Evolutionary conservation across 345 rosid species (phyloP).

Genomic region (Psidium friedrichsthalianum): DNA sequence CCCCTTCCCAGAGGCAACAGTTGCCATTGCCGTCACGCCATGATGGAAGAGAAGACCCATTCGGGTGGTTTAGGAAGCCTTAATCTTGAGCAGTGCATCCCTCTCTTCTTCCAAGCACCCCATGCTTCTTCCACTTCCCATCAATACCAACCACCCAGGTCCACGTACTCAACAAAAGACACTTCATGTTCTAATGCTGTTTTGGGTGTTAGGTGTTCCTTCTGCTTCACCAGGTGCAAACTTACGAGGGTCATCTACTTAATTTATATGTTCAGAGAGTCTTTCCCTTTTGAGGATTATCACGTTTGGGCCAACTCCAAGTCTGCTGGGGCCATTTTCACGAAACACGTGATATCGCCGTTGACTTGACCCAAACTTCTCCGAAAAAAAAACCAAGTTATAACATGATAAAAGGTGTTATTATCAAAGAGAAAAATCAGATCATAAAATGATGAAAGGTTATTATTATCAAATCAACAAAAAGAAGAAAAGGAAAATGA

Average conservation of each 20-base stretch:
- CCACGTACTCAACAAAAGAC: neutral
- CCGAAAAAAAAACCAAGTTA: neutral
- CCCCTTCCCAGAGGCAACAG: rapidly evolving
- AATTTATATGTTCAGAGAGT: neutral
- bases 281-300: too few relatives aligned
- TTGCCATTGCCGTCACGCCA: rapidly evolving
- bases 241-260: neutral
- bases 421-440: too few relatives aligned
- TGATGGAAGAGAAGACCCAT: neutral
- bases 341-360: neutral
- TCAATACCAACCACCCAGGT: neutral
- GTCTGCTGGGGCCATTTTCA: neutral
- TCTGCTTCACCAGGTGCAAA: neutral
- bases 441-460: too few relatives aligned
- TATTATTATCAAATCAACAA: neutral
- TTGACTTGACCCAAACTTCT: neutral
- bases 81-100: neutral
- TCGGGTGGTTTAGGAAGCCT: neutral
- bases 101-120: neutral
- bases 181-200: neutral
- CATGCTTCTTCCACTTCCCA: neutral
- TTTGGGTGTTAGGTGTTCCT: neutral
- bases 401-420: too few relatives aligned
- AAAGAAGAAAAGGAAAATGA: neutral
- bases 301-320: neutral